These are phyloP conservation scores for Rhizopogon vesiculosus DNA, from an alignment of 768 basidiomycete genomes.

Conservation along the genomic window DNA sequence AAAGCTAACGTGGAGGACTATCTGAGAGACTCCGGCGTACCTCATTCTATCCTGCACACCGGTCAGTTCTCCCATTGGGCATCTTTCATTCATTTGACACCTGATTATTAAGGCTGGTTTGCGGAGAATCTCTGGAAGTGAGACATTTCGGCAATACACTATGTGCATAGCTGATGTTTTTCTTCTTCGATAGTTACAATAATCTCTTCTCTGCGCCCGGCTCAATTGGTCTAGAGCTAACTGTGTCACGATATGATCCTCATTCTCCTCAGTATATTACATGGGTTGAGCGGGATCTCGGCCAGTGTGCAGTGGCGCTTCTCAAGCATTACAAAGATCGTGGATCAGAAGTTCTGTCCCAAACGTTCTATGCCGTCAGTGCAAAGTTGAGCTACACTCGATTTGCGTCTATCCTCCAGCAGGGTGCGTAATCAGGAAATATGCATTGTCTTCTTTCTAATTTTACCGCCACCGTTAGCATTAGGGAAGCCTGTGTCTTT, in stretches of 20 bases:
- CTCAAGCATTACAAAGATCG: conserved; percentile 20
- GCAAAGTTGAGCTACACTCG: conserved; percentile 15
- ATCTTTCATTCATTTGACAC: neutral
- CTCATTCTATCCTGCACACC: conserved; percentile 13
- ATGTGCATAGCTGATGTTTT: neutral
- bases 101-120: conserved; percentile 17
- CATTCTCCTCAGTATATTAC: conserved; percentile 14
- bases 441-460: neutral
- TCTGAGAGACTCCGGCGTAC: conserved; percentile 11
- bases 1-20: conserved; percentile 21
- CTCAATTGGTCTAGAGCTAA: conserved; percentile 13
- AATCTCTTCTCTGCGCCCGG: conserved; percentile 8
- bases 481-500: conserved; percentile 25
- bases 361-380: conserved; percentile 21
- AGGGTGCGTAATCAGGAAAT: conserved; percentile 5
- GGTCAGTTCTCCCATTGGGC: conserved; percentile 7
- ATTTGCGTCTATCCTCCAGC: conserved; percentile 10
- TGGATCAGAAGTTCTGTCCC: conserved; percentile 13
- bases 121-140: conserved; percentile 19
- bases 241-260: conserved; percentile 14
- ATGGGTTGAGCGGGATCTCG: conserved; percentile 21
- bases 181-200: neutral
- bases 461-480: conserved; percentile 5
- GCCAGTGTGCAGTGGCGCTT: conserved; percentile 16
- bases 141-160: neutral